phyloP scores from a whole-genome alignment of 2,329 filamentous ascomycete species.

The Cordyceps javanica region DNA sequence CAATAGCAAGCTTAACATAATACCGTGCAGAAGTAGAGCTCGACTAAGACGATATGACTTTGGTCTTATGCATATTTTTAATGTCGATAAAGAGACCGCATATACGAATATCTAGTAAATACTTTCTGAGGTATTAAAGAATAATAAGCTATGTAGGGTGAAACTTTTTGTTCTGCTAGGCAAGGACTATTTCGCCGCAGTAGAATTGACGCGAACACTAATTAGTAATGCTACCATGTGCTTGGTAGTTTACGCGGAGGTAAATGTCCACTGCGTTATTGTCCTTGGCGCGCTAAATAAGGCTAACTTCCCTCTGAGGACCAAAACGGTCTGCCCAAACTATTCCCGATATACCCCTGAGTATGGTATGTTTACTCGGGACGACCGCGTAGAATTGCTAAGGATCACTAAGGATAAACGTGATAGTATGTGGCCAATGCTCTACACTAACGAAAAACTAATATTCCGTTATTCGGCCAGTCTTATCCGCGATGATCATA shows the following conservation, averaged over 20 bases:
- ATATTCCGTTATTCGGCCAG: background rate
- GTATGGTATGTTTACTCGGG: background rate
- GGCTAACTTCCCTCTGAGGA: background rate
- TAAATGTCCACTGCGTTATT: background rate
- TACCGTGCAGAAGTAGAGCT: background rate
- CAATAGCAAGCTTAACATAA: background rate
- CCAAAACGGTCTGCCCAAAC: background rate
- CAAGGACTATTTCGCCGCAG: background rate
- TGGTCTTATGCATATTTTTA: background rate
- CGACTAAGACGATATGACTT: background rate
- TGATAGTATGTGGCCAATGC: background rate
- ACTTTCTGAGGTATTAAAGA: background rate
- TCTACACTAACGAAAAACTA: background rate
- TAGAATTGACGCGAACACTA: background rate
- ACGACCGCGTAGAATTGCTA: background rate
- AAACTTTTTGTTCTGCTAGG: background rate
- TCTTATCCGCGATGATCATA: background rate
- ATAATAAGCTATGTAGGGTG: background rate
- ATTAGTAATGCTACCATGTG: background rate
- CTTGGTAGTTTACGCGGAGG: background rate
- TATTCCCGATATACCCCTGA: background rate
- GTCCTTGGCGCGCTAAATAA: background rate
- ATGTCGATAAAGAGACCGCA: background rate
- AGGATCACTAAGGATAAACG: background rate
- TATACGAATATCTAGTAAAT: background rate